Evolutionary conservation across 306 rosid genomes (phyloP), one percentile per base, ranked within the genome.

Genomic region (Rosa lucieae): DNA sequence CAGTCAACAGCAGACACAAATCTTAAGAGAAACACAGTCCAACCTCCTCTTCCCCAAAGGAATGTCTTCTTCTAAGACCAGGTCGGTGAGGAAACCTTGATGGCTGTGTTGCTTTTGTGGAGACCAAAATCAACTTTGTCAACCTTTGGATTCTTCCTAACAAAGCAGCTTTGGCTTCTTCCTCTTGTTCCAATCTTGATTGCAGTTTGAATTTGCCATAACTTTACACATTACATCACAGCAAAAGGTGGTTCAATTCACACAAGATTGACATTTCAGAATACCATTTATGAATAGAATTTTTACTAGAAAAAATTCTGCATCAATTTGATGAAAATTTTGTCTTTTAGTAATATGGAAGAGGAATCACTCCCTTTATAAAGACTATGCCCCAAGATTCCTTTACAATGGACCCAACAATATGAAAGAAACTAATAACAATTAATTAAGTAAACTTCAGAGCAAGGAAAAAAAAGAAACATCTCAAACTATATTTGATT

Each of bases 111-210:
- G 92, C 80, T 76, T 93, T 96, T 52, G 99, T 86, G 72, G 99
- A 96, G 83, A 96, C 99, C 90, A 96, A 87, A 86, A 96, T 96
- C 87, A 96, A 88, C 86, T 96, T 96, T 29, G 99, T 96, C 86
- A 96, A 82, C 81, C 98, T 88, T 79, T 96, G 99, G 83, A 96
- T 96, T 93, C 98, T 89, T 70, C 98, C 92, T 80, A 96, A 67
- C 73, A 96, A 88, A 83, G 99, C 99, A 83, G 96, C 96, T 86
- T 91, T 96, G 47, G 98, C 98, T 13, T 96, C 97, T 88, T 96
- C 99, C 80, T 96, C 99, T 89, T 96, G 91, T 88, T 96, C 99
- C 94, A 96, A 82, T 86, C 97, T 87, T 76, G 98, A 93, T 70
- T 93, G 99, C 84, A 96, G 85, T 85, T 87, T 93, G 84, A 87